Base-by-base conservation (phyloP, 192 early-diverging fungal species). In the Coemansia sp. region DNA sequence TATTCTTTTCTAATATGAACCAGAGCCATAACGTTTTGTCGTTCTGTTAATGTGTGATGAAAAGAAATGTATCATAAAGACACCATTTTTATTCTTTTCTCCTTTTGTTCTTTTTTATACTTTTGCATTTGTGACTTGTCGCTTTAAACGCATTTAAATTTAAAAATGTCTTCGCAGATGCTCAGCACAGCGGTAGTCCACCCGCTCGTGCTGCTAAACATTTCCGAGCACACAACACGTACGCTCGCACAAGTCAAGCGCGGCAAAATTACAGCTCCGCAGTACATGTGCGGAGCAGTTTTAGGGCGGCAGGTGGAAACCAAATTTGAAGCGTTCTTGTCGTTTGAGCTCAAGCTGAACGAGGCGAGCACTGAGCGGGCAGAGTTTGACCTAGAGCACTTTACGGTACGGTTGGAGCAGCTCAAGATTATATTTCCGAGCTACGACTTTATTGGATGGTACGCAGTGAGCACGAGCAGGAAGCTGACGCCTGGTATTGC, bases 181-280 rank as follows among this genome's bases (percentile, higher is more conserved):
- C 38, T 38, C 19, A 54, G 65, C 59, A 73, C 70, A 13, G 69
- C 66, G 14, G 68, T 74, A 29, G 60, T 81, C 18, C 78, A 81
- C 57, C 73, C 78, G 47, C 66, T 81, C 14, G 78, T 81, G 3
- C 54, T 81, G 48, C 59, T 81, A 11, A 74, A 74, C 50, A 72
- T 81, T 56, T 81, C 78, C 3, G 78, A 81, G 57, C 78, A 75
- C 47, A 64, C 69, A 16, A 81, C 78, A 3, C 78, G 78, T 26
- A 71, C 63, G 32, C 58, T 62, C 11, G 78, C 78, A 1, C 65
- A 68, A 32, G 62, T 39, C 26, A 63, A 59, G n/a, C 45, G 24
- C 10, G 65, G 64, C 54, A 65, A 60, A 37, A 53, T 23, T 35
- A 8, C 19, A 18, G 57, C 59, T 22, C 57, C 71, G 20, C 43